These are phyloP conservation scores for Flaveria ramosissima DNA, from an alignment of 129 eudicot genomes.

Conservation along the genomic window DNA sequence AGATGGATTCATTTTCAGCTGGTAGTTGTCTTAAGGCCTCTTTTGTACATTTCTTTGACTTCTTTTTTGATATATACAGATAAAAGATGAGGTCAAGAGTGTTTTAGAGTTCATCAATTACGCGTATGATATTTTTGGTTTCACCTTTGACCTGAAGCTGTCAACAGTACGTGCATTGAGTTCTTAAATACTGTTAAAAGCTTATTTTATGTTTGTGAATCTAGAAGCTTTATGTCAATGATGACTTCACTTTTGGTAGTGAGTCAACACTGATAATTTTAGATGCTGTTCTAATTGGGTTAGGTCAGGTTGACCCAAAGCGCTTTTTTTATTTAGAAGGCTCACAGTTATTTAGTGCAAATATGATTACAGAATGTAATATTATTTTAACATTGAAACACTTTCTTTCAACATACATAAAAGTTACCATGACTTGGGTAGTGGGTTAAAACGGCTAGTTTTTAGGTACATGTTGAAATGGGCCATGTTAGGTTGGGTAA, in stretches of 20 bases:
- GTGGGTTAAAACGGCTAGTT: too few species aligned
- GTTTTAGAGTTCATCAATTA: slow-evolving; percentile 71
- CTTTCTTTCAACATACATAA: background rate
- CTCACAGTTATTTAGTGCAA: too few species aligned
- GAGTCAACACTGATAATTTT: background rate
- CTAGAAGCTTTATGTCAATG: background rate
- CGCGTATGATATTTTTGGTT: slow-evolving; percentile 72
- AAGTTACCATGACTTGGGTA: background rate
- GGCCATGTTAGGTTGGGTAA: too few species aligned
- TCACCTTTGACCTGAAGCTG: slow-evolving; percentile 88
- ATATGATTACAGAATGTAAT: background rate
- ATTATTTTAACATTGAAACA: background rate
- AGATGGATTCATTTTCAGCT: slow-evolving; percentile 28
- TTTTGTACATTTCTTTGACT: slow-evolving; percentile 18
- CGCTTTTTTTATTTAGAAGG: too few species aligned
- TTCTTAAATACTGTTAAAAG: background rate
- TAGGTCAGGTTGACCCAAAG: background rate
- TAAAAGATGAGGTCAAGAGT: slow-evolving; percentile 89
- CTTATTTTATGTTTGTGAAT: background rate
- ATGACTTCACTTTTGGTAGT: background rate
- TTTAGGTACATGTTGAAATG: too few species aligned
- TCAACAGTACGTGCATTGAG: slow-evolving; percentile 63
- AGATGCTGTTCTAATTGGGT: background rate
- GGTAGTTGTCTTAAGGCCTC: background rate
- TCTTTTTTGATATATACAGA: slow-evolving; percentile 42